phyloP scores from a whole-genome alignment of 306 rosid species.

The Dryas drummondii region DNA sequence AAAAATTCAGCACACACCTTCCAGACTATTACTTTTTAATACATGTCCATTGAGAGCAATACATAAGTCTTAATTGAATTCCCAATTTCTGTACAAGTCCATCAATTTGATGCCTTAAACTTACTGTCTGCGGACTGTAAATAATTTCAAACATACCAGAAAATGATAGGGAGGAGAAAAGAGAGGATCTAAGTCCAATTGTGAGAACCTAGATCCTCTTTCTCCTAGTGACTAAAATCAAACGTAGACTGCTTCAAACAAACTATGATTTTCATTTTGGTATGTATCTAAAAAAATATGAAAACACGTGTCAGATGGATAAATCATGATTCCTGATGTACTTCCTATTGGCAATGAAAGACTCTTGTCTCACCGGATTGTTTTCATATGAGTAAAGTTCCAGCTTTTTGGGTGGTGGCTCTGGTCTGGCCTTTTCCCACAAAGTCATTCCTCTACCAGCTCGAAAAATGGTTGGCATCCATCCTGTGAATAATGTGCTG shows the following conservation, averaged over 20 bases:
- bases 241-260: background rate
- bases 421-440: conserved; percentile 60
- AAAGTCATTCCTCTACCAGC: conserved; percentile 93
- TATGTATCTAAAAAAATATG: background rate
- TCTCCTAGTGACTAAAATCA: too few species aligned
- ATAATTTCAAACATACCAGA: background rate
- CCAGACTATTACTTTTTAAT: too few species aligned
- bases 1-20: too few species aligned
- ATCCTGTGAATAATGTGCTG: conserved; percentile 87
- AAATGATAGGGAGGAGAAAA: background rate
- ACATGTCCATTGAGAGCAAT: too few species aligned
- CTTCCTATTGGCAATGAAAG: conserved; percentile 5
- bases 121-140: background rate
- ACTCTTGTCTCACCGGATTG: conserved; percentile 52
- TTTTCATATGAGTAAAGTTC: conserved; percentile 91
- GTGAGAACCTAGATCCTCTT: background rate
- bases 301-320: background rate
- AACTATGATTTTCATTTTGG: background rate
- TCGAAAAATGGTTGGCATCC: conserved; percentile 85
- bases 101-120: too few species aligned
- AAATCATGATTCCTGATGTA: background rate
- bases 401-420: conserved; percentile 62
- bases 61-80: too few species aligned
- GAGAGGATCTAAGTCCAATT: background rate
- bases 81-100: too few species aligned